Percentiles rank a stretch among this genome's conserved stretches.
Conservation (phyloP, 768 basidiomycete species). For the Trametes coccinea region DNA sequence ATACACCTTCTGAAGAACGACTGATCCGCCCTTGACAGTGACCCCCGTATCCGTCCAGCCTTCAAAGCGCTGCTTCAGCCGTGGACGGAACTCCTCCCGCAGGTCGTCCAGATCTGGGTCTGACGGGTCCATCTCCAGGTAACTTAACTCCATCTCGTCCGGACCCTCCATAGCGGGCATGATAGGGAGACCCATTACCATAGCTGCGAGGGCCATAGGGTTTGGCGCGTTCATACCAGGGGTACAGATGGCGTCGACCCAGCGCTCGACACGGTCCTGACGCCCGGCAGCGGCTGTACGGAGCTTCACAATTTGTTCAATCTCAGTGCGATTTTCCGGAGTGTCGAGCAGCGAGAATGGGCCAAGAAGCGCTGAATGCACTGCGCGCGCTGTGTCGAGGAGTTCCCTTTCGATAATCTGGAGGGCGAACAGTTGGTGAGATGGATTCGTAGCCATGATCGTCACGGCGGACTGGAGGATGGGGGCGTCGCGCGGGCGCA, state of each 20-base stretch:
- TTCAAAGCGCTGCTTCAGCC: conserved; percentile 55
- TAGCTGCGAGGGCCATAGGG: conserved; percentile 63
- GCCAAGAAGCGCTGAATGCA: conserved; percentile 44
- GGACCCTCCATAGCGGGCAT: conserved; percentile 39
- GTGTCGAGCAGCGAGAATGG: conserved; percentile 52
- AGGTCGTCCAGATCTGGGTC: conserved; percentile 63
- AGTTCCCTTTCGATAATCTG: conserved; percentile 56
- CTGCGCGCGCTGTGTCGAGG: conserved; percentile 42
- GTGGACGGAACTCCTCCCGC: conserved; percentile 60
- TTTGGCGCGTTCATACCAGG: conserved; percentile 39
- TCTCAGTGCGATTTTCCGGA: conserved; percentile 40
- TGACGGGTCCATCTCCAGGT: conserved; percentile 49
- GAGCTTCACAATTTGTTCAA: conserved; percentile 48
- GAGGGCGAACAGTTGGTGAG: conserved; percentile 35
- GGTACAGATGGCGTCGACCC: conserved; percentile 51
- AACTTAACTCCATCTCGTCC: conserved; percentile 50
- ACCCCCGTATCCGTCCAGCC: conserved; percentile 51
- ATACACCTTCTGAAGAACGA: conserved; percentile 44
- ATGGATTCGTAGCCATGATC: conserved; percentile 37
- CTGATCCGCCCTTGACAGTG: conserved; percentile 40
- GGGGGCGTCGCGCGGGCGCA: conserved; percentile 58
- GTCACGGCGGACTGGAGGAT: conserved; percentile 48
- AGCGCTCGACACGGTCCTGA: conserved; percentile 47
- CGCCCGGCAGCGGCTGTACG: conserved; percentile 41
- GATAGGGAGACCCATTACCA: conserved; percentile 59